Evolutionary conservation across 306 rosid genomes (phyloP).

Genomic region (Prunus kanzakura): DNA sequence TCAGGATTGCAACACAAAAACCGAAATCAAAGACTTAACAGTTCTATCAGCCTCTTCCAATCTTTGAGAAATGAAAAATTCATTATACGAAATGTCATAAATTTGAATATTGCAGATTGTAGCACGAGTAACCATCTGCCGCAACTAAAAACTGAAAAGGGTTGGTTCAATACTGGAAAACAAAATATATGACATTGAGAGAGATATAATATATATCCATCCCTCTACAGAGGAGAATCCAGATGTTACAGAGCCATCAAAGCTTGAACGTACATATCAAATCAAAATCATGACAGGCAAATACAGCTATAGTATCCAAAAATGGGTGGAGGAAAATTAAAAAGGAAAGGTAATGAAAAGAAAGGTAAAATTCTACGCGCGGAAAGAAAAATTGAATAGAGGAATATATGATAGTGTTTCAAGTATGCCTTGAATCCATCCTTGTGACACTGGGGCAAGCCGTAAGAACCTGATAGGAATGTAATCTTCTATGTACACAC

Average conservation of each 20-base stretch:
- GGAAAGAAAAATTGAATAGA: constrained; percentile 32
- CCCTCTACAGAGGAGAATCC: constrained; percentile 21
- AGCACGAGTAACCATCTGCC: too few species aligned
- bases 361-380: constrained; percentile 8
- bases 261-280: constrained; percentile 27
- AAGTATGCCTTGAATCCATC: constrained; percentile 40
- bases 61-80: too few species aligned
- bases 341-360: background rate
- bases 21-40: too few species aligned
- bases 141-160: too few species aligned
- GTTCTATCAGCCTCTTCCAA: too few species aligned
- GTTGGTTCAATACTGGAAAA: background rate
- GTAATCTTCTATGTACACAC: constrained; percentile 73
- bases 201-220: constrained; percentile 2
- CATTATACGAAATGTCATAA: too few species aligned
- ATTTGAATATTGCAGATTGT: too few species aligned
- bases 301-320: constrained; percentile 46
- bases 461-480: constrained; percentile 36
- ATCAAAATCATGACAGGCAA: constrained; percentile 31
- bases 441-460: constrained; percentile 16
- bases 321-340: constrained; percentile 22
- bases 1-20: too few species aligned
- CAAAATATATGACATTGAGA: background rate
- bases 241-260: constrained; percentile 27
- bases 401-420: constrained; percentile 28